Evolutionary conservation across 2,329 filamentous ascomycete genomes (phyloP).

Genomic region (Trichothecium roseum): DNA sequence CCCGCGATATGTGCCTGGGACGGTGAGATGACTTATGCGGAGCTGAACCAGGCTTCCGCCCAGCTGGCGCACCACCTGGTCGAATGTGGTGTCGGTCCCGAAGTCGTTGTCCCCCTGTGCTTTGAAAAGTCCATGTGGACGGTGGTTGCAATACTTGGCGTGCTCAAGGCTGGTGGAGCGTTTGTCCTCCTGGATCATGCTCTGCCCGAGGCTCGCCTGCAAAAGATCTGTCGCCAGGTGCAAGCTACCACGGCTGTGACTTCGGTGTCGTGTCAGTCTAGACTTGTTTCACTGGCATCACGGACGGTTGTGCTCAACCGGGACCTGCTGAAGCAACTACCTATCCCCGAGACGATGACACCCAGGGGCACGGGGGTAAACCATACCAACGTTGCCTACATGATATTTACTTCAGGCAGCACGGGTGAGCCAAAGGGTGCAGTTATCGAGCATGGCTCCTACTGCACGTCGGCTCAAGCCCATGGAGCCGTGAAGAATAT

Average conservation of each 20-base stretch:
- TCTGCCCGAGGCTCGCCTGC: constrained; percentile 12
- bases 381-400: constrained; percentile 5
- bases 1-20: background rate
- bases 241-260: background rate
- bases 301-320: too few species aligned
- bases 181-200: constrained; percentile 23
- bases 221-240: constrained; percentile 1
- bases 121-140: constrained; percentile 26
- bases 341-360: too few species aligned
- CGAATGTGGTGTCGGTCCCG: constrained; percentile 10
- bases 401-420: constrained; percentile 13
- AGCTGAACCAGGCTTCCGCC: constrained; percentile 10
- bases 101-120: constrained; percentile 17
- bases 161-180: constrained; percentile 21
- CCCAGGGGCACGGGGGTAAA: too few species aligned
- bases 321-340: too few species aligned
- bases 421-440: constrained; percentile 13
- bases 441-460: constrained; percentile 8
- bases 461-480: constrained; percentile 9
- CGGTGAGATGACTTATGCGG: background rate
- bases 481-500: constrained; percentile 12
- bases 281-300: too few species aligned
- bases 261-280: background rate
- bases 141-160: constrained; percentile 19
- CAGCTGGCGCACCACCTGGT: constrained; percentile 7